Evolutionary conservation across 306 rosid genomes (phyloP), one percentile per base, ranked within the genome.

Genomic region (Vigna radiata): DNA sequence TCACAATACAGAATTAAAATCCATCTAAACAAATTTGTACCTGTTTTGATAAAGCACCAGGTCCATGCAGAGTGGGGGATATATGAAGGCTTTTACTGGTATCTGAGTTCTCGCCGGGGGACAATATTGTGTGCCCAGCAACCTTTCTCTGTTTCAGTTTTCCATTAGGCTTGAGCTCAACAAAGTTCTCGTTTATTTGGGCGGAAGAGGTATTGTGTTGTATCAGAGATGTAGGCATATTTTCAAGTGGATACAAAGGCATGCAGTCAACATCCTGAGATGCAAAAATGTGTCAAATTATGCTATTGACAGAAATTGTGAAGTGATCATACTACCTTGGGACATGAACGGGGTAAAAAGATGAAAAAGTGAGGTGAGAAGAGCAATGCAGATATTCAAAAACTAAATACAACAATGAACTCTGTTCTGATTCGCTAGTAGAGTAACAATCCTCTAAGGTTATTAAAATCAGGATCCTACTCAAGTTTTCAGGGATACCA

Each of bases 261-360:
- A 92, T 92, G 88, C 99, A 95, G 73, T 95, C 92, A 76, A 90
- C 85, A 89, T 95, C 99, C 99, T 95, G 96, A 54, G 65, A 85
- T 46, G 55, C 37, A 23, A 66, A 71, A 65, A 80, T 49, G 37
- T 31, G 80, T 71, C 71, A 79, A 59, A 79, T 73, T n/a, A 56
- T 74, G 61, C 73, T 53, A 81, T 72, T 62, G 33, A 37, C 54
- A 8, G 61, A 75, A 74, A 78, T 16, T 50, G 70, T 4, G 59
- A 49, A 72, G 4, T 16, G 1, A 37, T 37, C 67, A 23, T 54
- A 60, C 21, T n/a, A 68, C 70, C 67, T 67, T 48, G 59, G 72
- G 62, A 68, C 41, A 21, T 58, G 27, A 52, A 66, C 19, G 50
- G 70, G 50, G 7, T 71, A 62, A 70, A 27, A 61, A 31, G 68